Evolutionary conservation across 768 basidiomycete species (phyloP).

Genomic region (Lentinula sp.): DNA sequence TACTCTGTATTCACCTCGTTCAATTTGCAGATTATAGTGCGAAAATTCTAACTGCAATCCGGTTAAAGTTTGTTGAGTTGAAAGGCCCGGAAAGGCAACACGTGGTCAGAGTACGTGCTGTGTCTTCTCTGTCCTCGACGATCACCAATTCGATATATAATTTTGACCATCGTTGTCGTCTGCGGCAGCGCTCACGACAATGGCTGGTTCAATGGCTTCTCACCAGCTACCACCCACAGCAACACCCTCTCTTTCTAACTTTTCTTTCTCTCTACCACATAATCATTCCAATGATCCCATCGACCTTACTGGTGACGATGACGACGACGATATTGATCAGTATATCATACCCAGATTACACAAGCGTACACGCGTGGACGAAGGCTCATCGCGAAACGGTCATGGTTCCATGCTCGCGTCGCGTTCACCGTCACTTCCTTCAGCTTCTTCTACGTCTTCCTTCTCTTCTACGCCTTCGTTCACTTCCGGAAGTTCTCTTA

Average conservation of each 20-base stretch:
- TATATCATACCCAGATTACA: slow-evolving; percentile 25
- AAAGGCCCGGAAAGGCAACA: neutral
- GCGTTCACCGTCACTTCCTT: slow-evolving; percentile 9
- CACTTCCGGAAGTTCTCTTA: slow-evolving; percentile 3
- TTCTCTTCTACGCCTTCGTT: slow-evolving; percentile 12
- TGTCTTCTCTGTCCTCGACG: neutral
- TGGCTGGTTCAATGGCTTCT: slow-evolving; percentile 5
- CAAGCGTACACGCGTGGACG: slow-evolving; percentile 38
- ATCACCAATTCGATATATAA: neutral
- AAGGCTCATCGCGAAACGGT: neutral
- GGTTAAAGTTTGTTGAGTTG: neutral
- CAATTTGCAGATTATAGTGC: no score
- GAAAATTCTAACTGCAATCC: no score
- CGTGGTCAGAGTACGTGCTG: neutral
- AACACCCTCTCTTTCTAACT: slow-evolving; percentile 24
- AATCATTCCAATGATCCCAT: slow-evolving; percentile 45
- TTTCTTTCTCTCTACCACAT: slow-evolving; percentile 30
- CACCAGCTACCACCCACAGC: slow-evolving; percentile 22
- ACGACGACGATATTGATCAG: slow-evolving; percentile 36
- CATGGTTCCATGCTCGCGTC: slow-evolving; percentile 12
- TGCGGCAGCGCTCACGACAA: slow-evolving; percentile 12
- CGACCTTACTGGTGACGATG: slow-evolving; percentile 61
- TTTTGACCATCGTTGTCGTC: neutral
- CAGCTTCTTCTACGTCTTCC: slow-evolving; percentile 17
- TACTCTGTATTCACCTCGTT: no score